Evolutionary conservation across 2,329 filamentous ascomycete genomes (phyloP), one percentile per base, ranked within the genome.

Genomic region (Cladophialophora immunda): DNA sequence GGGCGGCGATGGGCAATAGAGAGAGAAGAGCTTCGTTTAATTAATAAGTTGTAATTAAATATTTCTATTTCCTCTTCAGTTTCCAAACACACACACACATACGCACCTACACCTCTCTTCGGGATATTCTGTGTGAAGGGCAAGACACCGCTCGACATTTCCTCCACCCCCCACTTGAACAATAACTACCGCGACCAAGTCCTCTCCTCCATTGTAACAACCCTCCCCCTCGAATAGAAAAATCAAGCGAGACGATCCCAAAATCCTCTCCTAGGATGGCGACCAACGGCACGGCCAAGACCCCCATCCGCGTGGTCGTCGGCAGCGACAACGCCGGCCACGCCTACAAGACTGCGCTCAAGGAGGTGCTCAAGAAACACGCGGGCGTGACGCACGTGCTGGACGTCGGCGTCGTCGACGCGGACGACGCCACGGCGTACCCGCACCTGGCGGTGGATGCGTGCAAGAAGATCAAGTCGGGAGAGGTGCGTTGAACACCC

Each of bases 301-400:
- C 68, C 5, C 80, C 80, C 62, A 81, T 89, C 73, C 84, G 85
- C 75, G 86, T 90, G 73, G 88, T 85, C 74, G 83, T 90, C 73
- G 88, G 87, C 78, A 84, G 84, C 77, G 88, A 90, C 77, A 90
- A 92, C 73, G 92, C 92, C 67, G 92, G 92, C 76, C 85, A 91
- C 74, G 82, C 81, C 72, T 95, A 95, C 86, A 95, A 94, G 80
- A 87, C 89, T 76, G 86, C 87, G 72, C 89, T 96, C 81, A 92
- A 92, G 76, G 82, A 84, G 60, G 89, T 92, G 75, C 87, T 96
- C 68, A 84, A 89, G 71, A 82, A 86, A 56, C 87, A 91, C 79
- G 80, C 86, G 2, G 87, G 89, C 68, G 91, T 96, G 70, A 80
- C 83, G 64, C 84, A 86, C 68, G 84, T 95, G 70, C 84, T 86